A percentile compares a stretch with the other conserved stretches of the same genome.
Conservation (phyloP, 352 stramenopile species). For the Globisporangium lucens region DNA sequence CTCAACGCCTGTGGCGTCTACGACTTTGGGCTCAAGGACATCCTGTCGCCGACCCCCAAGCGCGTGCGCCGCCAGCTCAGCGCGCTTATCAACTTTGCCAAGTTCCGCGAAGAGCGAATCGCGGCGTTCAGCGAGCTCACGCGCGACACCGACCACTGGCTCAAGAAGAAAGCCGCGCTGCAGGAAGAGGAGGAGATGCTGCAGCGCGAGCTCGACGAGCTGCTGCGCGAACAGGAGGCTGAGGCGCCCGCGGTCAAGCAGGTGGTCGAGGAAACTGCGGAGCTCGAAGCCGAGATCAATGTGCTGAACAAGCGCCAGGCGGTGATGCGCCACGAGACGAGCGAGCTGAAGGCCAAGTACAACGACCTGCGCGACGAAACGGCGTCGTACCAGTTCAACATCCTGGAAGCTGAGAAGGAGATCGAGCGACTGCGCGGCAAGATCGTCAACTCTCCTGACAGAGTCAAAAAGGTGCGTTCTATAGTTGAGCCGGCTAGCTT, state of each 20-base stretch:
- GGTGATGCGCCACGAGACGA: slow-evolving; percentile 78
- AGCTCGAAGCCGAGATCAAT: slow-evolving; percentile 88
- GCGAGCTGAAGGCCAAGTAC: slow-evolving; percentile 73
- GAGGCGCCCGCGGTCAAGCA: slow-evolving; percentile 60
- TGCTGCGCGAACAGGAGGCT: slow-evolving; percentile 48
- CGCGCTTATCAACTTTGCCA: slow-evolving; percentile 97
- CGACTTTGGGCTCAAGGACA: slow-evolving; percentile 94
- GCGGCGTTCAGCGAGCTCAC: slow-evolving; percentile 79
- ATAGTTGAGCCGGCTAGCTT: not conserved
- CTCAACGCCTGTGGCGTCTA: slow-evolving; percentile 90
- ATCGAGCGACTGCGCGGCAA: slow-evolving; percentile 75
- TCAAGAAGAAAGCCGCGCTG: slow-evolving; percentile 40
- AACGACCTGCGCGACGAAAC: slow-evolving; percentile 84
- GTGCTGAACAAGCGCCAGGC: slow-evolving; percentile 89
- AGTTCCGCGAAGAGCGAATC: slow-evolving; percentile 94
- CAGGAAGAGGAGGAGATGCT: slow-evolving; percentile 63
- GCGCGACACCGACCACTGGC: slow-evolving; percentile 62
- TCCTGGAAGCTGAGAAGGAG: slow-evolving; percentile 81
- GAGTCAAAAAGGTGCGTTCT: slow-evolving; percentile 50
- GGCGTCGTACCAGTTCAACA: slow-evolving; percentile 55
- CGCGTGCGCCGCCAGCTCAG: slow-evolving; percentile 92
- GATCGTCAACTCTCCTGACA: slow-evolving; percentile 90
- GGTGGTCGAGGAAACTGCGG: slow-evolving; percentile 76
- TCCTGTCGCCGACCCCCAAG: slow-evolving; percentile 86
- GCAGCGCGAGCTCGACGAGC: slow-evolving; percentile 55